Percentiles rank a stretch among this genome's conserved stretches.
Conservation (phyloP, 2,329 filamentous ascomycete species). For the Aspergillus fischeri region DNA sequence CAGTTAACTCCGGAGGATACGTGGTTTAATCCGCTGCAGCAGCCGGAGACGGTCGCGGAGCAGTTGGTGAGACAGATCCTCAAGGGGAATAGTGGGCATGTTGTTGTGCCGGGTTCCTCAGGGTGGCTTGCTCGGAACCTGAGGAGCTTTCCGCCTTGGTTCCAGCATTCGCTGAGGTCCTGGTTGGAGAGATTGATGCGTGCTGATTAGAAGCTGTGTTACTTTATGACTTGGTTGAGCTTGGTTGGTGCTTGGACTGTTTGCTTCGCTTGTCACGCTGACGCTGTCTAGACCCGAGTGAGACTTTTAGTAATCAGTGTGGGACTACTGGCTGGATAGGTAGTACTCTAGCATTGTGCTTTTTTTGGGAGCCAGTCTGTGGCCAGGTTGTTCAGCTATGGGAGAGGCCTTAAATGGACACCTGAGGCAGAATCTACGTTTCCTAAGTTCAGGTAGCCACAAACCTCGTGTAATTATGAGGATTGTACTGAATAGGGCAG, state of each 20-base stretch:
- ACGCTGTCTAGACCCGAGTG: neutral
- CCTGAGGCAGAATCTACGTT: neutral
- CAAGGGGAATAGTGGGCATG: conserved; percentile 53
- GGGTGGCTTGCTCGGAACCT: conserved; percentile 40
- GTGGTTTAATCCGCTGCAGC: conserved; percentile 52
- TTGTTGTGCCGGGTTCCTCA: conserved; percentile 51
- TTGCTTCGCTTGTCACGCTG: neutral
- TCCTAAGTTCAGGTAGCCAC: too few relatives aligned
- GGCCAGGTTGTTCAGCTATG: too few relatives aligned
- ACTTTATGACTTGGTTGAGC: too few relatives aligned
- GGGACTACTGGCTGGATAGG: too few relatives aligned
- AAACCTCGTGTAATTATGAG: too few relatives aligned
- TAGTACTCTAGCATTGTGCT: too few relatives aligned
- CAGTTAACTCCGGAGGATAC: conserved; percentile 50
- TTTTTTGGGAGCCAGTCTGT: too few relatives aligned
- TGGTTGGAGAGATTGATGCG: conserved; percentile 27
- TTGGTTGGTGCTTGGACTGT: neutral
- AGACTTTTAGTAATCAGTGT: too few relatives aligned
- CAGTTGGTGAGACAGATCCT: conserved; percentile 59
- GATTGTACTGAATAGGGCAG: too few relatives aligned
- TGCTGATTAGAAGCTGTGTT: conserved; percentile 3
- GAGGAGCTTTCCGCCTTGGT: conserved; percentile 59
- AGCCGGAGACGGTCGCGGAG: conserved; percentile 62
- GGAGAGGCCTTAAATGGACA: neutral
- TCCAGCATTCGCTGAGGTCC: conserved; percentile 52